phyloP scores from a whole-genome alignment of 148 eudicot genomes.

The Diospyros kaki region DNA sequence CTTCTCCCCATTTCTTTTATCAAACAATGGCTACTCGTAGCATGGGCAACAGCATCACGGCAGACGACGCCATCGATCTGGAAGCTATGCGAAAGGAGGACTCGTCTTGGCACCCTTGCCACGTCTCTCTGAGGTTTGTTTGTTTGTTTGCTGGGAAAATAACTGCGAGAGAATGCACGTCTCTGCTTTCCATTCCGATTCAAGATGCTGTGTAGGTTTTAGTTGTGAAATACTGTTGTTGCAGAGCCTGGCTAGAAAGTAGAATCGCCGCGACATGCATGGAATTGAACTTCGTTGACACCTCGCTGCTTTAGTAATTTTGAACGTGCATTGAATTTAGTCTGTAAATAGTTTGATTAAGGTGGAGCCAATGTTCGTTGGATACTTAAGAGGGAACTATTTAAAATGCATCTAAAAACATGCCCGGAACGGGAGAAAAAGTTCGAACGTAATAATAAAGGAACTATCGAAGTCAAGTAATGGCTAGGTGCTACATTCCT shows the following conservation, averaged over 20 bases:
- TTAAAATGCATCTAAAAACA: not conserved
- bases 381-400: not conserved
- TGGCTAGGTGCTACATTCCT: too few relatives aligned
- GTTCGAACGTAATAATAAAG: not conserved
- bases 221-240: too few relatives aligned
- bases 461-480: too few relatives aligned
- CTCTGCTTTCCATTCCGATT: not conserved
- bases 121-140: constrained; percentile 43
- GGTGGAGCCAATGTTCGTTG: not conserved
- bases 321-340: not conserved
- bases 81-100: constrained; percentile 44
- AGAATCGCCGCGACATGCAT: too few relatives aligned
- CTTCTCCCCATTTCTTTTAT: not conserved
- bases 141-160: not conserved
- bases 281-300: too few relatives aligned
- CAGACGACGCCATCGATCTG: constrained; percentile 27
- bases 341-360: not conserved
- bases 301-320: not conserved
- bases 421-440: not conserved
- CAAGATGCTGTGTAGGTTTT: not conserved
- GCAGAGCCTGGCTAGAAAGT: too few relatives aligned
- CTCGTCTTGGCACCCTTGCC: constrained; percentile 64
- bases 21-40: constrained; percentile 5
- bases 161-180: not conserved
- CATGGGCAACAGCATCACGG: not conserved